These are phyloP conservation scores for Komagataella ulmi DNA, from an alignment of 805 yeast species.

Conservation along the genomic window DNA sequence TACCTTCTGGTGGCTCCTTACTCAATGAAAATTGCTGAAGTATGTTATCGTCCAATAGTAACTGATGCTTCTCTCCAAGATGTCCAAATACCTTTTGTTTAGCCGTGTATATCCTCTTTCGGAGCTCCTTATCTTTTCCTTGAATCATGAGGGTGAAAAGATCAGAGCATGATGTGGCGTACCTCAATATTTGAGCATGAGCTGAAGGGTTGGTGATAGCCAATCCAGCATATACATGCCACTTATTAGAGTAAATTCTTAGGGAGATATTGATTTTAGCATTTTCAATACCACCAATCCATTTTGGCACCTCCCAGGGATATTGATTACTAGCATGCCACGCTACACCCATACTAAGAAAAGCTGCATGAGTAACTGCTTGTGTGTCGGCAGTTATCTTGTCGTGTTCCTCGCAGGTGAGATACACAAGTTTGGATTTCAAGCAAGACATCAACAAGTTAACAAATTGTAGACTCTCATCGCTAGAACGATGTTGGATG, in stretches of 20 bases:
- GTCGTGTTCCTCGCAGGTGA: constrained; percentile 85
- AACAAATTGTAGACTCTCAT: constrained; percentile 45
- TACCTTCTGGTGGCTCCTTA: constrained; percentile 52
- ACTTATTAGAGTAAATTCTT: constrained; percentile 83
- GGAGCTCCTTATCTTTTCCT: constrained; percentile 44
- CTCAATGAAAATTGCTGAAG: constrained; percentile 71
- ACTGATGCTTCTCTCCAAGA: constrained; percentile 37
- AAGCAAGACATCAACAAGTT: constrained; percentile 56
- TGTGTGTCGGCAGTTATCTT: constrained; percentile 96
- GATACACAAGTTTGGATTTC: constrained; percentile 60
- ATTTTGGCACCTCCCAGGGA: constrained; percentile 81
- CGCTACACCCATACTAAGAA: constrained; percentile 91
- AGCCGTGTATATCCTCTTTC: constrained; percentile 47
- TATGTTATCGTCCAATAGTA: constrained; percentile 63
- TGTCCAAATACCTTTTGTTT: constrained; percentile 67
- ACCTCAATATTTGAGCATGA: constrained; percentile 81
- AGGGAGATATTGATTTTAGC: constrained; percentile 90
- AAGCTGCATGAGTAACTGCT: constrained; percentile 97
- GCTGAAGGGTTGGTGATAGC: constrained; percentile 95
- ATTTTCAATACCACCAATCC: constrained; percentile 92
- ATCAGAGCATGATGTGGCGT: constrained; percentile 73
- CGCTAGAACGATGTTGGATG: constrained; percentile 57
- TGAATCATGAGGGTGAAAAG: constrained; percentile 75
- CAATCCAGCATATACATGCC: constrained; percentile 97
- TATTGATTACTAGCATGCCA: constrained; percentile 77